Base-by-base conservation (phyloP, 148 eudicot species). In the Vaccinium vitisidaea region DNA sequence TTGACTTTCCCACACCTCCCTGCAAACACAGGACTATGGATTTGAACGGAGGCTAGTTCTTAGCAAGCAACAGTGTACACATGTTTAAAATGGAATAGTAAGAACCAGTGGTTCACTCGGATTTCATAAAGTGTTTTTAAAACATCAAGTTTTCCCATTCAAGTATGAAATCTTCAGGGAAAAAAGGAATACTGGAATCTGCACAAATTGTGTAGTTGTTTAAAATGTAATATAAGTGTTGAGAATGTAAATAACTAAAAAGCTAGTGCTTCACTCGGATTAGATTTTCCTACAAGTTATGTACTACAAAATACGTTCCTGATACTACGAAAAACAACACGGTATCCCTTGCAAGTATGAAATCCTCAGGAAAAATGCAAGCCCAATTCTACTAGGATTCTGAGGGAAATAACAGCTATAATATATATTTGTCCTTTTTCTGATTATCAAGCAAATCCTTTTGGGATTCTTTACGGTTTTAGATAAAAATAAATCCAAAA, bases 1-100 rank as follows among this genome's bases (percentile, higher is more conserved):
- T 97, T 82, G 99, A 97, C 89, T 97, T 97, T 39, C 99, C 99
- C 55, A 97, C 98, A 71, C 99, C 99, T 86, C 99, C 99, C 99
- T 97, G 86, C 84, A 85, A 84, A 81, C 49, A 19, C 58, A 77
- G 69, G 16, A 77, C 15, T 75, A 9, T 16, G 46, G 23, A 58
- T 59, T 27, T 8, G 53, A 25, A 77, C 48, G 2, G 25, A 77
- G 70, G 77, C 11, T 5, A 50, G 13, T 58, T 53, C 32, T 61
- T 70, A 50, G 25, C n/a, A 85, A 80, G 74, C 46, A 74, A 82
- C 63, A 67, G 48, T 61, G 25, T 39, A 63, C 25, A 63, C 84
- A 30, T n/a, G 77, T 27, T 8, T 9, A 10, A 83, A 53, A 32
- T 50, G 50, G 21, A 32, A 30, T 30, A 65, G 30, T 23, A 70